A percentile compares a stretch with the other conserved stretches of the same genome.
Conservation (phyloP, 805 yeast genomes). For the Sugiyamaella smithiae region DNA sequence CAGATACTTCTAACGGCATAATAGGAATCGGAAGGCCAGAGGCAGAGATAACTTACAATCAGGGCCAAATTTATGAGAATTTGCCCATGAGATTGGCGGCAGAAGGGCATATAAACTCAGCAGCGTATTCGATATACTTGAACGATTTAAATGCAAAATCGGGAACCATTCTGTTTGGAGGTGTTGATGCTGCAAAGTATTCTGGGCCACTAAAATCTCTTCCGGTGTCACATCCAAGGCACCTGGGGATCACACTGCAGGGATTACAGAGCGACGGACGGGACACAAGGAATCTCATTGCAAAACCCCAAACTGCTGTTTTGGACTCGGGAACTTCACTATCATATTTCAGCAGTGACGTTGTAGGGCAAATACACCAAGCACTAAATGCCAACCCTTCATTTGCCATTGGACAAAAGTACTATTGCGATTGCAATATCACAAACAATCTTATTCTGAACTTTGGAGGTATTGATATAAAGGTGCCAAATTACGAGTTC, state of each 20-base stretch:
- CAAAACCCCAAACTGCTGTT: constrained; percentile 37
- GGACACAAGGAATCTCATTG: constrained; percentile 26
- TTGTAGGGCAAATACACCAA: constrained; percentile 34
- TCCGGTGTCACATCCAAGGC: constrained; percentile 36
- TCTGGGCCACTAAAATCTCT: constrained; percentile 42
- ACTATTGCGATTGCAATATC: constrained; percentile 38
- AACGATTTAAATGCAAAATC: constrained; percentile 39
- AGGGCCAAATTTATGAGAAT: constrained; percentile 49
- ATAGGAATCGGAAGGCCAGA: constrained; percentile 45
- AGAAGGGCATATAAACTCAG: constrained; percentile 56
- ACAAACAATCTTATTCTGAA: constrained; percentile 29
- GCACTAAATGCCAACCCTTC: constrained; percentile 40
- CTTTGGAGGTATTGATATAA: constrained; percentile 30
- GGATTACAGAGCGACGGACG: constrained; percentile 29
- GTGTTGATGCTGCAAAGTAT: constrained; percentile 50
- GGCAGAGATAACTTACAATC: constrained; percentile 45
- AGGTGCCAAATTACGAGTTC: constrained; percentile 34
- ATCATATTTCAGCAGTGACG: constrained; percentile 44
- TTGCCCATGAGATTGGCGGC: constrained; percentile 59
- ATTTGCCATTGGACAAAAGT: constrained; percentile 34
- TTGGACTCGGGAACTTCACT: constrained; percentile 58
- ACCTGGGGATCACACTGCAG: constrained; percentile 32
- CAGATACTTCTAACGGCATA: constrained; percentile 63
- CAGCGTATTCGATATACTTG: constrained; percentile 64
- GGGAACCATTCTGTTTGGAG: constrained; percentile 59